Evolutionary conservation across 1,139 yeast genomes (phyloP), one percentile per base, ranked within the genome.

Genomic region (Eremothecium gossypii): DNA sequence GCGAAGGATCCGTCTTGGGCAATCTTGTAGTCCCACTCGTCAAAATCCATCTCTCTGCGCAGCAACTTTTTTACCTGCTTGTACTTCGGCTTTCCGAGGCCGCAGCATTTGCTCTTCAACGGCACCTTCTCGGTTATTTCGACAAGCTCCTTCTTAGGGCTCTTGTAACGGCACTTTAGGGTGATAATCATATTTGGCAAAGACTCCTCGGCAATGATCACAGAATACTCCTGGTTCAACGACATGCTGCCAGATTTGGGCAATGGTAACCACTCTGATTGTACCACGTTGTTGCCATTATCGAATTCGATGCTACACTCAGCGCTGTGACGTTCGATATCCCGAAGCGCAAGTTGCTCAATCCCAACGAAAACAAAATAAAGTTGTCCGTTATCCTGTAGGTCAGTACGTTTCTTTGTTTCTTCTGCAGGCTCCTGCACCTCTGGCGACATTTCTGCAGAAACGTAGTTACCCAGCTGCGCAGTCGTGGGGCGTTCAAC

Each of bases 1-100:
- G 85, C 95, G 67, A 84, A 86, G 8, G 95, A 83, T 1, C 97
- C 97, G 64, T 89, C 96, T 40, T 69, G 70, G 2, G 95, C 95
- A 49, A 83, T 70, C 45, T 73, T 67, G 36, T 65, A 60, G 29
- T 68, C 69, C 78, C 87, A 76, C 2, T 70, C 61, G 61, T 82
- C 91, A 27, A 62, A 54, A 2, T 64, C 67, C 2, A 67, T 59
- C 30, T 74, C 70, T 48, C 70, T 67, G 2, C 78, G 69, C 10
- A 79, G 75, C 48, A 70, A 75, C 49, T 66, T 73, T 44, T 80
- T 77, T n/a, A 63, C 60, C 23, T 57, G 53, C 36, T 45, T 58
- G 44, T 56, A 65, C 47, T 61, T 65, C 14, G 56, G 60, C 41
- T 77, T 69, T 8, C 68, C 66, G 32, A 65, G 53, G 2, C 45